These are phyloP conservation scores for Macrophomina pseudophaseolina DNA, from an alignment of 2,329 filamentous ascomycete species.

Conservation along the genomic window DNA sequence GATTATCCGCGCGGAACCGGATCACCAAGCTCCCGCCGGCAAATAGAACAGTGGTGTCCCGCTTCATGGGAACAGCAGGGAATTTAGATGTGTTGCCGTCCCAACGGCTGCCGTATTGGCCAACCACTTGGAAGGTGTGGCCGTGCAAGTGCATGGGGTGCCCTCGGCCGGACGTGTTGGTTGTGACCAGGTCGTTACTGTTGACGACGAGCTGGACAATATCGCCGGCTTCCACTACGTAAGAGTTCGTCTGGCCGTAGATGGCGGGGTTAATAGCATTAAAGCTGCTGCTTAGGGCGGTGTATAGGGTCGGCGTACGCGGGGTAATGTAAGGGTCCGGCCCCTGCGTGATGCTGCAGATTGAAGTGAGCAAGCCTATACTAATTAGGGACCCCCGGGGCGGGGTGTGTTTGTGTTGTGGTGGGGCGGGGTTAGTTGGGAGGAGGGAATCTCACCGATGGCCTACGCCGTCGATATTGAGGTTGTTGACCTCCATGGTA, in stretches of 20 bases:
- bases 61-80: conserved; percentile 64
- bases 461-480: no score
- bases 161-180: conserved; percentile 8
- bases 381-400: no score
- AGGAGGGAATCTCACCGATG: no score
- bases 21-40: conserved; percentile 71
- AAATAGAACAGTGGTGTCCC: conserved; percentile 69
- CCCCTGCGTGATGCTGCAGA: conserved; percentile 48
- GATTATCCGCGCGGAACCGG: conserved; percentile 62
- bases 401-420: no score
- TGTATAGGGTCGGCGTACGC: conserved; percentile 73
- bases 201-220: conserved; percentile 31
- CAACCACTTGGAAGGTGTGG: conserved; percentile 69
- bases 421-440: no score
- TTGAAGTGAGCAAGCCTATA: not conserved
- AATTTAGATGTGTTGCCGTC: conserved; percentile 55
- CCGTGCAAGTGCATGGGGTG: conserved; percentile 58
- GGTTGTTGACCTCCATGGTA: not conserved
- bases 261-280: conserved; percentile 62
- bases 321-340: conserved; percentile 68
- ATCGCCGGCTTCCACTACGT: conserved; percentile 40
- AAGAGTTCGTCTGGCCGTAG: conserved; percentile 61
- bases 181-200: conserved; percentile 30
- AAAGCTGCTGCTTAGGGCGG: conserved; percentile 63
- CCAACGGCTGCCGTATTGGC: conserved; percentile 51